Evolutionary conservation across 2,329 filamentous ascomycete species (phyloP), one percentile per base, ranked within the genome.

Genomic region (Pestalotiopsis sp.): DNA sequence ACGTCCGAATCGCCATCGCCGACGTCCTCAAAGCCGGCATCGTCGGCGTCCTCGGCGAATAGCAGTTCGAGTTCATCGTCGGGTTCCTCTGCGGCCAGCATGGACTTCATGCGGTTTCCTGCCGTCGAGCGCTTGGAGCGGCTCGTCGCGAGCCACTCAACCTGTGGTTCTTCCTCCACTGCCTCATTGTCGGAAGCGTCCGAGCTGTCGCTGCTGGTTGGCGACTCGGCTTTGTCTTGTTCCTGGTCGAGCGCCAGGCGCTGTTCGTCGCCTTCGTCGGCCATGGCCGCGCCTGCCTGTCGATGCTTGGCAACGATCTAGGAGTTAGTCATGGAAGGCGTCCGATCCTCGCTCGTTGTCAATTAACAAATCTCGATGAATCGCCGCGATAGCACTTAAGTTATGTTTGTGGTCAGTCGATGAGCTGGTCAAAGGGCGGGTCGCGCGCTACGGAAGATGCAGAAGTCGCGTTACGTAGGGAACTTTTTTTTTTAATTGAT

Each of bases 61-160:
- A 94, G 85, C 1, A 93, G 83, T 73, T 92, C 90, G n/a, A 93
- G 86, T 64, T 91, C 89, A 36, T 86, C 86, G 71, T 89, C 90
- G 61, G 90, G 90, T 70, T 91, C 90, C 77, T 94, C 92, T 73
- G 91, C 91, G 66, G 92, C 90, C 60, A 96, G 84, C 77, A 97
- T 89, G 64, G 89, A 89, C 74, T 92, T 91, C 86, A 97, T 92
- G 72, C 93, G 90, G 78, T 94, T 95, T 69, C 94, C 94, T 23
- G 94, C 94, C 0, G 93, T 97, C 13, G 91, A 90, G 71, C 94
- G 91, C 79, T 90, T 93, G 72, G 89, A 85, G 69, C 94, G 91
- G 49, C 89, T 89, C 4, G 91, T 93, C 60, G 91, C 91, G 49
- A 95, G 87, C 85, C 91, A 92, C 83, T 93, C 89, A 66, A 91